Evolutionary conservation across 192 early-diverging fungal genomes (phyloP).

Genomic region (Anaeromyces robustus): DNA sequence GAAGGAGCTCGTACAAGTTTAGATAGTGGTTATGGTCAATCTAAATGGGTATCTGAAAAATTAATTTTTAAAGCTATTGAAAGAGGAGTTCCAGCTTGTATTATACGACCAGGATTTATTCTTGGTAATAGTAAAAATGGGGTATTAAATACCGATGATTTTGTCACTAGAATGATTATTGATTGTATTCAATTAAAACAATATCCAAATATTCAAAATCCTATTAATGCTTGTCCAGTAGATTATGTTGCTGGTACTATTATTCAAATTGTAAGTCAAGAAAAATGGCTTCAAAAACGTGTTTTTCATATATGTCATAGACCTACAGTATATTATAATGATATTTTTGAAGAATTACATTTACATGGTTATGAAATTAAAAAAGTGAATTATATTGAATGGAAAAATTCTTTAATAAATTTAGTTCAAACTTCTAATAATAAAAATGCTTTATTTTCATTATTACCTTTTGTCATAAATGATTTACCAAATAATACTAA

Average conservation of each 20-base stretch:
- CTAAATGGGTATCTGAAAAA: conserved; percentile 96
- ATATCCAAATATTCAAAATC: conserved; percentile 81
- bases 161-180: conserved; percentile 92
- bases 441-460: conserved; percentile 82
- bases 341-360: conserved; percentile 65
- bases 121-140: conserved; percentile 77
- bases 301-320: conserved; percentile 69
- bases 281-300: background rate
- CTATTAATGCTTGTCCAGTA: conserved; percentile 87
- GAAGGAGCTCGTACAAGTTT: conserved; percentile 69
- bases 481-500: conserved; percentile 90
- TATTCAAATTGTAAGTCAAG: conserved; percentile 38
- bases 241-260: conserved; percentile 86
- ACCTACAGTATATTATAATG: conserved; percentile 65
- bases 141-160: conserved; percentile 83
- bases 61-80: conserved; percentile 69
- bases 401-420: conserved; percentile 81
- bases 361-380: conserved; percentile 55
- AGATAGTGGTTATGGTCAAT: conserved; percentile 83
- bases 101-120: conserved; percentile 92
- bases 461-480: conserved; percentile 95
- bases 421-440: conserved; percentile 39
- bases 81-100: conserved; percentile 74
- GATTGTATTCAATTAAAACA: conserved; percentile 81
- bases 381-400: conserved; percentile 77